Percentiles rank a stretch among this genome's conserved stretches.
Evolutionary conservation across 352 stramenopile genomes (phyloP).

Genomic region (Phytophthora vignae): DNA sequence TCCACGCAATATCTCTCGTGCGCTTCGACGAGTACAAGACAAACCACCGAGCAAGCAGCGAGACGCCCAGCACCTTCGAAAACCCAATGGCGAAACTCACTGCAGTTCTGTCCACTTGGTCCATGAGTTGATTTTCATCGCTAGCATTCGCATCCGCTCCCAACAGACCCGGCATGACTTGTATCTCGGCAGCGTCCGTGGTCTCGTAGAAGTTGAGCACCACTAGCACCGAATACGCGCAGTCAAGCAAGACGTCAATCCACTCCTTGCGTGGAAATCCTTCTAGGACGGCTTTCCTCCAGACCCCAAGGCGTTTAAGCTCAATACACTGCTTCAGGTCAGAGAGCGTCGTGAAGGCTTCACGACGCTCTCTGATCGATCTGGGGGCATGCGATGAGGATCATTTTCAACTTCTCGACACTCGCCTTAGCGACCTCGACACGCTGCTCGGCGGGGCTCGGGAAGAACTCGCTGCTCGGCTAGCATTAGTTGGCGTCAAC

Average conservation of each 20-base stretch:
- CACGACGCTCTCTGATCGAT: conserved; percentile 20
- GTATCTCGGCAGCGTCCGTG: conserved; percentile 6
- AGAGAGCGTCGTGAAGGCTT: too few relatives aligned
- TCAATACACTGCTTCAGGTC: too few relatives aligned
- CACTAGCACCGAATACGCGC: conserved; percentile 23
- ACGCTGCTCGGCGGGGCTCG: not conserved
- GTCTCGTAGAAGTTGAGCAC: conserved; percentile 43
- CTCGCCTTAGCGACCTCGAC: not conserved
- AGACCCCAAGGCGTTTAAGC: conserved; percentile 29
- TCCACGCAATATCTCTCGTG: conserved; percentile 5
- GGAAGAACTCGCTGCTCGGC: conserved; percentile 9
- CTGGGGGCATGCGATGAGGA: conserved; percentile 4
- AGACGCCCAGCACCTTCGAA: conserved; percentile 26
- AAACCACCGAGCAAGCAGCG: conserved; percentile 32
- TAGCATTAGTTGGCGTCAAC: conserved; percentile 22
- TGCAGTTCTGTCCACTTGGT: conserved; percentile 22
- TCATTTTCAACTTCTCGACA: conserved; percentile 11
- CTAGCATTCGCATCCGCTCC: not conserved
- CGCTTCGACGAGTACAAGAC: conserved; percentile 35
- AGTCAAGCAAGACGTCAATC: conserved; percentile 25
- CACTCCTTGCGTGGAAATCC: conserved; percentile 29
- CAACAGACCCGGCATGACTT: conserved; percentile 6
- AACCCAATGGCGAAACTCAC: conserved; percentile 29
- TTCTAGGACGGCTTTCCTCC: conserved; percentile 20
- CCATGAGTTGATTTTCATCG: conserved; percentile 12